Evolutionary conservation across 441 rosid genomes (phyloP).

Genomic region (Sinapis alba): DNA sequence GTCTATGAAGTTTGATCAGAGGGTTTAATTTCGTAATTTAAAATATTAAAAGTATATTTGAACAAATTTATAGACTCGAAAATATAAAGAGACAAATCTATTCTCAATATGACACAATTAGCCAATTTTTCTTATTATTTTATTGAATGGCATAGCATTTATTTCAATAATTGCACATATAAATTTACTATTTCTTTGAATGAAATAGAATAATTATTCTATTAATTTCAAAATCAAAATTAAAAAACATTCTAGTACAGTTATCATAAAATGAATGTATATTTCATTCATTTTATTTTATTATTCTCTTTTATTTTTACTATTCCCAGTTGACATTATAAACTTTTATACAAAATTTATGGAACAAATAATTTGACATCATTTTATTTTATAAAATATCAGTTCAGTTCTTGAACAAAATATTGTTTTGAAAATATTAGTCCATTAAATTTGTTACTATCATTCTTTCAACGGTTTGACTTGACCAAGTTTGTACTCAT

Average conservation of each 20-base stretch:
- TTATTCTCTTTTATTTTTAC: background rate
- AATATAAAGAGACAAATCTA: too few relatives aligned
- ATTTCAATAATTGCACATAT: background rate
- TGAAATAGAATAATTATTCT: background rate
- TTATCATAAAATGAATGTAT: background rate
- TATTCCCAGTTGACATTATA: background rate
- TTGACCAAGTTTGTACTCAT: background rate
- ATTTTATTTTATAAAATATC: background rate
- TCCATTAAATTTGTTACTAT: background rate
- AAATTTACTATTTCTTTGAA: background rate
- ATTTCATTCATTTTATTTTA: background rate
- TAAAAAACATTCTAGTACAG: background rate
- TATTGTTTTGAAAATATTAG: background rate
- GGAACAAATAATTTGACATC: background rate
- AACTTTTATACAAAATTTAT: too few relatives aligned
- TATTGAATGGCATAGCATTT: background rate
- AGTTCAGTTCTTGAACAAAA: background rate
- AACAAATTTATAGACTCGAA: too few relatives aligned
- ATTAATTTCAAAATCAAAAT: background rate
- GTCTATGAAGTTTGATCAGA: too few relatives aligned
- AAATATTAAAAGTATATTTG: too few relatives aligned
- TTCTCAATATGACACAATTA: too few relatives aligned
- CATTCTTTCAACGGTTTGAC: slow-evolving; percentile 3
- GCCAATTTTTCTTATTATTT: too few relatives aligned
- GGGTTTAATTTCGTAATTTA: too few relatives aligned